Evolutionary conservation across 2,329 filamentous ascomycete genomes (phyloP).

Genomic region (Biscogniauxia mediterranea): DNA sequence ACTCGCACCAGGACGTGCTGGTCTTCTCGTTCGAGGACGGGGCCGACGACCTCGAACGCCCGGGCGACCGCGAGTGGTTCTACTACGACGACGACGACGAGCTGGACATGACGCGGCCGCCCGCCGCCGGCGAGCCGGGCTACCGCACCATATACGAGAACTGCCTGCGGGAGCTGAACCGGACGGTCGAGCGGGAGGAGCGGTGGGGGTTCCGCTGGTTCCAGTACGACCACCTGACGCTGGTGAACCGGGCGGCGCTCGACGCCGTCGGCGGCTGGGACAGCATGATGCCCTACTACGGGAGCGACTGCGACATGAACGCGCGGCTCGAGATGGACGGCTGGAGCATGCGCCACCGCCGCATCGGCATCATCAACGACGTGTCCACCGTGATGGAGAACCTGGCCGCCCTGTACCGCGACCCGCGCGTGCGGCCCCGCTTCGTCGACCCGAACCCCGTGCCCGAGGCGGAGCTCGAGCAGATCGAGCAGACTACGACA

Average conservation of each 20-base stretch:
- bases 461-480: conserved; percentile 21
- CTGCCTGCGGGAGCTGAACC: conserved; percentile 28
- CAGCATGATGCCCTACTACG: conserved; percentile 49
- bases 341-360: conserved; percentile 33
- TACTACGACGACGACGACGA: conserved; percentile 33
- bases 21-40: conserved; percentile 39
- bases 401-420: conserved; percentile 37
- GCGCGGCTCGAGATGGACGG: conserved; percentile 38
- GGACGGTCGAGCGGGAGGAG: conserved; percentile 38
- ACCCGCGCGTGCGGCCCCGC: conserved; percentile 28
- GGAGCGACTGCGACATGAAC: conserved; percentile 49
- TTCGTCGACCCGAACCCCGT: conserved; percentile 37
- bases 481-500: conserved; percentile 6
- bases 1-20: conserved; percentile 51
- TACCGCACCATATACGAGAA: conserved; percentile 35
- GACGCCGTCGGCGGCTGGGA: conserved; percentile 49
- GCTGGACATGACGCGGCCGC: conserved; percentile 26
- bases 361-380: conserved; percentile 38
- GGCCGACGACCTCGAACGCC: conserved; percentile 24
- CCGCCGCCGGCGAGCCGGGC: conserved; percentile 27
- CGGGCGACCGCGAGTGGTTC: conserved; percentile 27
- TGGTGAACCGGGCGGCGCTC: conserved; percentile 47
- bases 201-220: conserved; percentile 43
- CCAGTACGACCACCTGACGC: conserved; percentile 44
- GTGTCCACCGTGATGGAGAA: conserved; percentile 40